Base-by-base conservation (phyloP, 2,329 filamentous ascomycete species). In the Xylaria sp. region DNA sequence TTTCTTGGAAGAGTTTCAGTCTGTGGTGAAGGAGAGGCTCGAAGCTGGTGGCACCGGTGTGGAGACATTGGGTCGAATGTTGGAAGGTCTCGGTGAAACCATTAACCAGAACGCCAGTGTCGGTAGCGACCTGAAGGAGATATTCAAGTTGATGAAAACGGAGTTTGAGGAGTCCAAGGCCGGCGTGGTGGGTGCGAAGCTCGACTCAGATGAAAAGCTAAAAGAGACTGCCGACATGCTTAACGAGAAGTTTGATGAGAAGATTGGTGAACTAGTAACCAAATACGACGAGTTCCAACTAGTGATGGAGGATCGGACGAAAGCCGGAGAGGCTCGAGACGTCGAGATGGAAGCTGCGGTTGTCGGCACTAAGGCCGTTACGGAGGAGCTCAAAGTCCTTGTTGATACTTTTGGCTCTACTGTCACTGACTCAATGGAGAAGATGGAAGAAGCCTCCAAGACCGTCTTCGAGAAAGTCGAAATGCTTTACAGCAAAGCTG, bases 261-360 rank as follows among this genome's bases (percentile, higher is more conserved):
- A 88, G 74, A 86, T 98, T 73, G 87, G 88, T 67, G 92, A 94
- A 72, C 85, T 99, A 27, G 89, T 97, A 78, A 84, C 87, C 73
- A 98, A 97, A 79, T 97, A 97, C 76, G 94, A 98, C 64, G 93
- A 96, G 69, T 91, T 94, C 71, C 92, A 97, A 76, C 82, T 87
- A 23, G 84, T 89, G 8, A 86, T 93, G 35, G 92, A 97, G 53
- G 91, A 92, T 57, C 92, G 92, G 74, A 87, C 90, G 58, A 90
- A 90, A 72, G 87, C 91, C 40, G 88, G 90, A 63, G 93, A 95
- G 74, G 90, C 92, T 71, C 91, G 92, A 66, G 90, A 93, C 37
- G 82, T 87, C 40, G 88, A 92, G 71, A 90, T 94, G 70, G 88
- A 94, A 67, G 90, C 92, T 64, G 89, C 93, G 4, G 84, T 97